phyloP scores from a whole-genome alignment of 805 yeast genomes.

The Wickerhamomyces pijperi region DNA sequence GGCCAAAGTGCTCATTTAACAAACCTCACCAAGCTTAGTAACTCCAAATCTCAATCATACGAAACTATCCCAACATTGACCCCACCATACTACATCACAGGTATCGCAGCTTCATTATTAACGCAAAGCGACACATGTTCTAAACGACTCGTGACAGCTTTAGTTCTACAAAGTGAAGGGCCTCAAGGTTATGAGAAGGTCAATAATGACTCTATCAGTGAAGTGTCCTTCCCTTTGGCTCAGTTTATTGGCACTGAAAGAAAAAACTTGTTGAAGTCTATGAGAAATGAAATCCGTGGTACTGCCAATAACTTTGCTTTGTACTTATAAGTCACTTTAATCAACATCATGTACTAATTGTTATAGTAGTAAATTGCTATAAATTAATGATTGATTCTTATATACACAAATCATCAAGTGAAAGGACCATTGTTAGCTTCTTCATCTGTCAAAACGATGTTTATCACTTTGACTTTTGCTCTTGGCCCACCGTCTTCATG shows the following conservation, averaged over 20 bases:
- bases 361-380: too few relatives aligned
- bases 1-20: constrained; percentile 21
- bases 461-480: constrained; percentile 14
- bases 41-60: neutral
- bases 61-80: constrained; percentile 17
- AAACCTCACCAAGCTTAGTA: neutral
- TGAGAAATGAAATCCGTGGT: constrained; percentile 8
- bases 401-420: too few relatives aligned
- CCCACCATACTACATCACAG: constrained; percentile 57
- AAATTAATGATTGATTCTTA: too few relatives aligned
- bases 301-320: constrained; percentile 16
- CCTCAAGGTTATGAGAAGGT: constrained; percentile 49
- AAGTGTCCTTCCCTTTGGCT: constrained; percentile 4
- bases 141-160: constrained; percentile 10
- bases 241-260: constrained; percentile 2
- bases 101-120: constrained; percentile 36
- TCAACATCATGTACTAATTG: too few relatives aligned
- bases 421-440: constrained; percentile 8
- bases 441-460: constrained; percentile 13
- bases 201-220: constrained; percentile 24
- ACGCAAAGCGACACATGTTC: constrained; percentile 15
- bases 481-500: constrained; percentile 7
- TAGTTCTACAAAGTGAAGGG: constrained; percentile 45
- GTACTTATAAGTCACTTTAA: constrained; percentile 7
- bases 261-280: constrained; percentile 4